Evolutionary conservation across 73 alveolate genomes (phyloP).

Genomic region (Stentor coeruleus): DNA sequence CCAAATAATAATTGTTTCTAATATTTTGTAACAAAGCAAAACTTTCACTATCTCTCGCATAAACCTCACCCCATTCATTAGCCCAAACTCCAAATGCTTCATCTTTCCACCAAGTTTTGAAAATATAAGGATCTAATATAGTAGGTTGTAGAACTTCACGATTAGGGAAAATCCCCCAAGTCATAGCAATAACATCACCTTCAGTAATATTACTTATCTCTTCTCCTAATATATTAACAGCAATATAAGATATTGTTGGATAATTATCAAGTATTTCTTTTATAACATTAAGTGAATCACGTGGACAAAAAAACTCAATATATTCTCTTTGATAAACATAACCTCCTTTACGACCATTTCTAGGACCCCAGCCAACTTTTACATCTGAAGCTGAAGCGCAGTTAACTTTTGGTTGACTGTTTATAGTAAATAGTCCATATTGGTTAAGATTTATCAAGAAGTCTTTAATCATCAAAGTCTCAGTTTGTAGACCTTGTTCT

Average conservation of each 20-base stretch:
- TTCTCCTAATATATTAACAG: slow-evolving; percentile 36
- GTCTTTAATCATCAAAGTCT: slow-evolving; percentile 38
- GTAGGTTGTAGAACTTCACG: slow-evolving; percentile 62
- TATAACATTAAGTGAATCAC: slow-evolving; percentile 25
- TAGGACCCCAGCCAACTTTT: slow-evolving; percentile 70
- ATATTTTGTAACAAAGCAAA: slow-evolving; percentile 28
- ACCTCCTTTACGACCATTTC: slow-evolving; percentile 27
- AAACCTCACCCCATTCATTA: slow-evolving; percentile 53
- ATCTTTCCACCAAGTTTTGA: slow-evolving; percentile 52
- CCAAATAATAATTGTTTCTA: slow-evolving; percentile 35
- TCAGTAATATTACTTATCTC: slow-evolving; percentile 29
- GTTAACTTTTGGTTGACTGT: slow-evolving; percentile 57
- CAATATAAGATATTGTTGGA: slow-evolving; percentile 49
- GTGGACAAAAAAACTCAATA: slow-evolving; percentile 57
- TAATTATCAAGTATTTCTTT: slow-evolving; percentile 28
- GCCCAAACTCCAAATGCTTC: slow-evolving; percentile 51
- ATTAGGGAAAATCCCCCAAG: slow-evolving; percentile 71
- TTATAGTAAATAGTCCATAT: slow-evolving; percentile 46
- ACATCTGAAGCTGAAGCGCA: slow-evolving; percentile 57
- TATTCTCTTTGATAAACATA: slow-evolving; percentile 58
- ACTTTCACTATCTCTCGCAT: slow-evolving; percentile 37
- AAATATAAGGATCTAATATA: slow-evolving; percentile 58
- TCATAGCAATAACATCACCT: slow-evolving; percentile 61
- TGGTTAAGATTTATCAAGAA: slow-evolving; percentile 35
- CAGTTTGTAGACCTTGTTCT: slow-evolving; percentile 36